These are phyloP conservation scores for Astrothelium subdiscretum DNA, from an alignment of 495 filamentous ascomycete genomes.

Conservation along the genomic window DNA sequence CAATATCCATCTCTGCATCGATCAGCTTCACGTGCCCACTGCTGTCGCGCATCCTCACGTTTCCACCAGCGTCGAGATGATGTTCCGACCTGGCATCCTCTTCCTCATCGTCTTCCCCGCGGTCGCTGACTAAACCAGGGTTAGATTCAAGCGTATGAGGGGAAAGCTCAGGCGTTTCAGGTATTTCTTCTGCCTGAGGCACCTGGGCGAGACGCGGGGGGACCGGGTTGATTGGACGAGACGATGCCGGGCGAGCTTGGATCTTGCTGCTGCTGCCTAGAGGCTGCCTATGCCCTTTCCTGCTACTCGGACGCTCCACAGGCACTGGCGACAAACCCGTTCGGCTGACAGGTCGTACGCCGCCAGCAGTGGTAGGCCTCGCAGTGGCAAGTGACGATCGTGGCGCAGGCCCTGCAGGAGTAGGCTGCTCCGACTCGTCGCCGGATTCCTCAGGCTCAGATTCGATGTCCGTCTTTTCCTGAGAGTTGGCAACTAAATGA, in stretches of 20 bases:
- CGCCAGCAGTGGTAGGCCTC: not conserved
- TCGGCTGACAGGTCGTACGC: not conserved
- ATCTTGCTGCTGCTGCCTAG: not conserved
- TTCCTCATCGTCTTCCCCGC: slow-evolving; percentile 39
- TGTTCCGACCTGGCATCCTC: slow-evolving; percentile 18
- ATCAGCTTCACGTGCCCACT: not conserved
- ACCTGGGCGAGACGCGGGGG: not conserved
- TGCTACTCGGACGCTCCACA: slow-evolving; percentile 13
- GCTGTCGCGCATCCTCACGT: not conserved
- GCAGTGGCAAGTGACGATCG: not conserved
- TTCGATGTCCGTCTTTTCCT: slow-evolving; percentile 42
- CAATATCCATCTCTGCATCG: not conserved
- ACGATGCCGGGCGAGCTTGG: not conserved
- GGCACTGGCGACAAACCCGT: not conserved
- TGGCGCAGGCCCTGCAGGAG: slow-evolving; percentile 26
- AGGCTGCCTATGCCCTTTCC: slow-evolving; percentile 14
- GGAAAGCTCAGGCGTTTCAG: slow-evolving; percentile 45
- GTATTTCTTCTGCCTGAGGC: slow-evolving; percentile 12
- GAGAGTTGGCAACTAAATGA: slow-evolving; percentile 47
- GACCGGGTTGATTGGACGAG: slow-evolving; percentile 1
- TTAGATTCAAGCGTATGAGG: slow-evolving; percentile 72
- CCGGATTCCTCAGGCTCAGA: slow-evolving; percentile 28
- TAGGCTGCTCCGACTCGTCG: slow-evolving; percentile 37
- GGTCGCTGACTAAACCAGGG: slow-evolving; percentile 80
- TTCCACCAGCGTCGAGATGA: not conserved